Conservation (phyloP, 2,329 filamentous ascomycete species). For the Pseudogymnoascus sp. region DNA sequence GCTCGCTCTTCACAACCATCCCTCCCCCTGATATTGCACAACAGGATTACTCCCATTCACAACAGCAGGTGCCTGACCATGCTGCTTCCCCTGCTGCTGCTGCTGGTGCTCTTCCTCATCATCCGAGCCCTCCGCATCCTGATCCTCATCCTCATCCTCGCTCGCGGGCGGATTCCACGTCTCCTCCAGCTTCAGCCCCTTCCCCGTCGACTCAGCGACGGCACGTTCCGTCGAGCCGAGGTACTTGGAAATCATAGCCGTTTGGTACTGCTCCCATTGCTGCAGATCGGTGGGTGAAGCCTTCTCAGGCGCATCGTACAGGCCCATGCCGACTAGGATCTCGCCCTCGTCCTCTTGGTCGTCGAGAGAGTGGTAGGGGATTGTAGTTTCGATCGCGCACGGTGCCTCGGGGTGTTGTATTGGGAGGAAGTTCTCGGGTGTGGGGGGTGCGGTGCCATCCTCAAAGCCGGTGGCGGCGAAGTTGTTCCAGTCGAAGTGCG, state of each 20-base stretch:
- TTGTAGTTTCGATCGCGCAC: constrained; percentile 41
- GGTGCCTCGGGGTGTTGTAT: constrained; percentile 41
- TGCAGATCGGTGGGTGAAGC: constrained; percentile 36
- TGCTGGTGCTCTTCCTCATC: constrained; percentile 15
- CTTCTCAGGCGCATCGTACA: constrained; percentile 66
- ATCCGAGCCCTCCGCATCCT: constrained; percentile 27
- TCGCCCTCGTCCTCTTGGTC: constrained; percentile 54
- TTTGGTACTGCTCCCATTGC: constrained; percentile 46
- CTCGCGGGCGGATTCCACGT: constrained; percentile 63
- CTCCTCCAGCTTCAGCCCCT: constrained; percentile 74
- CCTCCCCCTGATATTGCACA: neutral
- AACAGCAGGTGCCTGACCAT: neutral
- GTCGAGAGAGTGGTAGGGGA: constrained; percentile 42
- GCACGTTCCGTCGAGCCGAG: constrained; percentile 42
- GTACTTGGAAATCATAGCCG: constrained; percentile 44
- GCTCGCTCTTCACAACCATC: neutral
- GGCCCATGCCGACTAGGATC: constrained; percentile 71
- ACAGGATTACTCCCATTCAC: neutral
- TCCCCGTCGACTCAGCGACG: constrained; percentile 46
- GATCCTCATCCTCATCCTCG: constrained; percentile 47
- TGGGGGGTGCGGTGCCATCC: constrained; percentile 45
- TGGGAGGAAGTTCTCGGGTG: constrained; percentile 49
- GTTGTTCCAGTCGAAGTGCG: constrained; percentile 38
- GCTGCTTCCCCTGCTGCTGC: neutral
- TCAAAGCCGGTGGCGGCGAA: constrained; percentile 39